Evolutionary conservation across 1,284 basidiomycete genomes (phyloP), one percentile per base, ranked within the genome.

Genomic region (Sporisorium exsertum): DNA sequence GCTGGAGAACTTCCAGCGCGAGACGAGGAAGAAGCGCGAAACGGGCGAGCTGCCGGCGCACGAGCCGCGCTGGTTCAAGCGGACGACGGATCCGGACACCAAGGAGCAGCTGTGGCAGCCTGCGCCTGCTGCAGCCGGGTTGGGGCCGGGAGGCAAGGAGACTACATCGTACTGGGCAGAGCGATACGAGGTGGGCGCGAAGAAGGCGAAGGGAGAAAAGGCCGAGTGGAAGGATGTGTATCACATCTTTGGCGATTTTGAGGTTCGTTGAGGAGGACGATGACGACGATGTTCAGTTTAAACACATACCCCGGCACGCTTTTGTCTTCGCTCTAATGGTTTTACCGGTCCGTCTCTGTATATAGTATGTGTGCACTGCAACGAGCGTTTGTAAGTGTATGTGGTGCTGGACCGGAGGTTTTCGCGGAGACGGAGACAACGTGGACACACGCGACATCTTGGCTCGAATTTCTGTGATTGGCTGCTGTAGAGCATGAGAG

Each of bases 1-100:
- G 68, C 93, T 97, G 82, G 96, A 98, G 84, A 94, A 97, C 73
- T 90, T 89, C 81, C 96, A 99, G 87, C 89, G 96, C 1, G 88
- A 87, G 60, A 95, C 92, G 8, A 88, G 95, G 61, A 89, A 89
- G 60, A 90, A 90, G 45, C 87, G 96, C 43, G 94, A 97, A 85
- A 89, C 90, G 64, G 94, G 95, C 15, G 87, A 88, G 78, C 64
- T 91, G 55, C 89, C 91, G 8, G 88, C 90, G 0, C 95, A 98
- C 87, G 87, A 88, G 74, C 92, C 96, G 3, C 88, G 94, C 24
- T 87, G 86, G 86, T 87, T 87, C 75, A 68, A 57, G 22, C 56
- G 56, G 50, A 80, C 76, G 12, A 78, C 57, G 32, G 83, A 85
- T 42, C 47, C 56, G 22, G 82, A 83, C 43, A 77, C 82, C 45